A percentile compares a stretch with the other conserved stretches of the same genome.
These are phyloP conservation scores for Aspergillus latus DNA, from an alignment of 2,329 filamentous ascomycete genomes.

Conservation along the genomic window DNA sequence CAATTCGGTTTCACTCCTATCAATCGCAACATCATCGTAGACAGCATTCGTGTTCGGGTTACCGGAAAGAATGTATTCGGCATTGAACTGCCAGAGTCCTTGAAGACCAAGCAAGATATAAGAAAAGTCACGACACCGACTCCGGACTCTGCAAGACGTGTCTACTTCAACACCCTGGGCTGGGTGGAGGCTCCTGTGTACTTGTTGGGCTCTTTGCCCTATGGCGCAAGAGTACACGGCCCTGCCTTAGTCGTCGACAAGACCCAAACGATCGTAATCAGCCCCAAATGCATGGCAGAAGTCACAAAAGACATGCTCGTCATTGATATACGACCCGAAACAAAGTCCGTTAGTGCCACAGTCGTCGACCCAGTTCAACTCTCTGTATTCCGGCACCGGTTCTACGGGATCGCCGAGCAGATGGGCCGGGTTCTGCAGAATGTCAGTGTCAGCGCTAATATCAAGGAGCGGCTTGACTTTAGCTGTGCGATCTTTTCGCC, in stretches of 20 bases:
- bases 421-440: conserved; percentile 60
- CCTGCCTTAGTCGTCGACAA: conserved; percentile 77
- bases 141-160: too few species aligned
- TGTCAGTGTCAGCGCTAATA: conserved; percentile 62
- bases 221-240: conserved; percentile 28
- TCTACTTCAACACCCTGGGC: too few species aligned
- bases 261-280: conserved; percentile 83
- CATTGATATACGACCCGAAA: conserved; percentile 69
- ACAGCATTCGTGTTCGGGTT: conserved; percentile 82
- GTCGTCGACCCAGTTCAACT: conserved; percentile 50
- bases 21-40: conserved; percentile 81
- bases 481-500: conserved; percentile 79
- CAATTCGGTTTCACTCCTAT: conserved; percentile 73
- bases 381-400: conserved; percentile 56
- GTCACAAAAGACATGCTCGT: conserved; percentile 83
- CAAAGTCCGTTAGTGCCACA: conserved; percentile 20
- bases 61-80: conserved; percentile 52
- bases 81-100: background rate
- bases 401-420: conserved; percentile 62
- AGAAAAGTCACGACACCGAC: too few species aligned
- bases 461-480: conserved; percentile 84
- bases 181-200: conserved; percentile 28
- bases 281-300: conserved; percentile 71
- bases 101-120: background rate
- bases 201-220: conserved; percentile 25